Conservation (phyloP, 495 filamentous ascomycete genomes). For the Parathielavia hyrcaniae region DNA sequence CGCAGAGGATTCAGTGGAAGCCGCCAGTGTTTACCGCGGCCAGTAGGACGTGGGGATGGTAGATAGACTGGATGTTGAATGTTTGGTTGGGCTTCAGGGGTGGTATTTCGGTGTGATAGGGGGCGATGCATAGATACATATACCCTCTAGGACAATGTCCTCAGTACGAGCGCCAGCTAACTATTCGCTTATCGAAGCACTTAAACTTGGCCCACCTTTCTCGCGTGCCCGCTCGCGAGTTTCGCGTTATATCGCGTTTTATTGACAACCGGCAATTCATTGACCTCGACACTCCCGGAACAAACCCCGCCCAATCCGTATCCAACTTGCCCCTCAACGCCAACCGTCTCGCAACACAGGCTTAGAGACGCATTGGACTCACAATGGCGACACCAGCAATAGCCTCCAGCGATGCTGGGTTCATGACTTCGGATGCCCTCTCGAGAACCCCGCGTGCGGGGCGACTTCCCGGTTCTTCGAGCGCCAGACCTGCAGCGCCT, state of each 20-base stretch:
- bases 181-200: slow-evolving; percentile 17
- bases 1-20: slow-evolving; percentile 81
- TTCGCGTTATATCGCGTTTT: slow-evolving; percentile 36
- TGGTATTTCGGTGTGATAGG: background rate
- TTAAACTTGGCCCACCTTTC: slow-evolving; percentile 21
- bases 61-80: slow-evolving; percentile 14
- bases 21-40: slow-evolving; percentile 89
- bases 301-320: slow-evolving; percentile 1
- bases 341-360: slow-evolving; percentile 8
- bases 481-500: slow-evolving; percentile 54
- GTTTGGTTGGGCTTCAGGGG: background rate
- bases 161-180: background rate
- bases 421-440: slow-evolving; percentile 40
- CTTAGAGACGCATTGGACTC: slow-evolving; percentile 3
- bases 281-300: slow-evolving; percentile 6
- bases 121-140: slow-evolving; percentile 2
- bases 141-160: slow-evolving; percentile 1
- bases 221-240: slow-evolving; percentile 19
- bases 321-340: slow-evolving; percentile 7
- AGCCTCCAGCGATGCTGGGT: slow-evolving; percentile 42
- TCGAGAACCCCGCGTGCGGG: slow-evolving; percentile 36
- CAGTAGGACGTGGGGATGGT: slow-evolving; percentile 95
- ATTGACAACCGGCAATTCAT: slow-evolving; percentile 17
- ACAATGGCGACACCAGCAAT: slow-evolving; percentile 35
- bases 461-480: slow-evolving; percentile 43